phyloP scores from a whole-genome alignment of 2,329 filamentous ascomycete genomes.

The Microcera coccophila region DNA sequence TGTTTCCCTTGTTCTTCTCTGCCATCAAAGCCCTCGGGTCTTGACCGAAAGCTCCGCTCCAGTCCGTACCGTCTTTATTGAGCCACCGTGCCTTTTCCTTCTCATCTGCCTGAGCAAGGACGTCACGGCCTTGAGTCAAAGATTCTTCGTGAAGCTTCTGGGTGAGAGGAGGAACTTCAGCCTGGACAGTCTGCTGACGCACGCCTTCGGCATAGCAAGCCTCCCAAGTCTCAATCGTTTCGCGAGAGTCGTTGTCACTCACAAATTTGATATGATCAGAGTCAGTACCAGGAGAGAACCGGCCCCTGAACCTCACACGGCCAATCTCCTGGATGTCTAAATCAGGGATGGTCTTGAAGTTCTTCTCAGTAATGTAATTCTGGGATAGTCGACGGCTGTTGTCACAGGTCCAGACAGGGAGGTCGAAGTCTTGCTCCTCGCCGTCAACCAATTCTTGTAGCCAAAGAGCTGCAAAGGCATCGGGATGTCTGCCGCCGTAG shows the following conservation, averaged over 20 bases:
- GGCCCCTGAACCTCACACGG: slow-evolving; percentile 71
- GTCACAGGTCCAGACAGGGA: slow-evolving; percentile 87
- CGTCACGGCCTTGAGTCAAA: slow-evolving; percentile 72
- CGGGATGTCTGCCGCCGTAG: slow-evolving; percentile 62
- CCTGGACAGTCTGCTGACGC: slow-evolving; percentile 63
- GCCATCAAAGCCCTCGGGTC: slow-evolving; percentile 58
- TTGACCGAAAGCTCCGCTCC: slow-evolving; percentile 79
- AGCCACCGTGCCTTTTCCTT: slow-evolving; percentile 77
- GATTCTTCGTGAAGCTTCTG: slow-evolving; percentile 78
- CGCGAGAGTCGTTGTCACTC: slow-evolving; percentile 79
- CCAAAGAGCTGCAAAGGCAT: slow-evolving; percentile 80
- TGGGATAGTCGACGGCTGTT: slow-evolving; percentile 74
- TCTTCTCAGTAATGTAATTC: slow-evolving; percentile 84
- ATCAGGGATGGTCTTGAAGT: slow-evolving; percentile 65
- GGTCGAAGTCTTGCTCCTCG: slow-evolving; percentile 69
- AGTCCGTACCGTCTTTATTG: slow-evolving; percentile 74
- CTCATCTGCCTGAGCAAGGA: slow-evolving; percentile 67
- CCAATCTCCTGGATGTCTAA: slow-evolving; percentile 77
- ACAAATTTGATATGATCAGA: slow-evolving; percentile 80
- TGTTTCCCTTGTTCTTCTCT: slow-evolving; percentile 23
- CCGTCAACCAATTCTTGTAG: slow-evolving; percentile 79
- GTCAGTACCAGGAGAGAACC: slow-evolving; percentile 88
- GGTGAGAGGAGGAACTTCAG: slow-evolving; percentile 68
- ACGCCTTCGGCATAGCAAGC: slow-evolving; percentile 87
- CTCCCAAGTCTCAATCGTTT: slow-evolving; percentile 94